Evolutionary conservation across 202 grass and related monocot species (phyloP).

Genomic region (Zoysia matrella): DNA sequence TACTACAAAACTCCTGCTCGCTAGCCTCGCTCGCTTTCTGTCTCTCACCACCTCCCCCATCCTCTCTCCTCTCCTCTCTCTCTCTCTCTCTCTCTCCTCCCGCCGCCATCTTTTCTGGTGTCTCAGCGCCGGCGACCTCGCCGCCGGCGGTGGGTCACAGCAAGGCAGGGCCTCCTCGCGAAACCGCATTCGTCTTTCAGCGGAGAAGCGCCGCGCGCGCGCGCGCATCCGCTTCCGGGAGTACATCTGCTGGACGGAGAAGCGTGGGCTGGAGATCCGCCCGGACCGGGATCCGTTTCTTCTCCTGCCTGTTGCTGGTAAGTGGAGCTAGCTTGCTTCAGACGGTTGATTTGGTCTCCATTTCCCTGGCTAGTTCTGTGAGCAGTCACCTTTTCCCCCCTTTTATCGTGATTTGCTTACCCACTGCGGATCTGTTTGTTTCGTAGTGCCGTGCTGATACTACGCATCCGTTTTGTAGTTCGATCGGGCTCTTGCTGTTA

Average conservation of each 20-base stretch:
- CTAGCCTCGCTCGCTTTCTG: background rate
- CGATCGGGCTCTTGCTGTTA: background rate
- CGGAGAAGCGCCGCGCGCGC: background rate
- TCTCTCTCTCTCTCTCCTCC: background rate
- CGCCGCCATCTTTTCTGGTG: conserved; percentile 22
- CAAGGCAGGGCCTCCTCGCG: background rate
- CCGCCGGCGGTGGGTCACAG: background rate
- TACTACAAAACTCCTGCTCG: conserved; percentile 21
- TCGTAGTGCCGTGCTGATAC: background rate
- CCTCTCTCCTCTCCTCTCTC: no score
- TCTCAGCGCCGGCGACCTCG: conserved; percentile 5
- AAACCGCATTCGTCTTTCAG: background rate
- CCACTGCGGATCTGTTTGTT: background rate
- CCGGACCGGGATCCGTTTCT: background rate
- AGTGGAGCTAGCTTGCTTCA: background rate
- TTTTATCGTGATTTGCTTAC: background rate
- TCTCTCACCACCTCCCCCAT: background rate
- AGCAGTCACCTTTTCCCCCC: background rate
- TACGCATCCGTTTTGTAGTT: background rate
- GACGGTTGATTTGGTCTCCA: background rate
- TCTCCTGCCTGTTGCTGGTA: background rate
- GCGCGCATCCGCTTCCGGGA: background rate
- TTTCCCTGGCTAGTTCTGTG: background rate
- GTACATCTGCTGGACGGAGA: background rate
- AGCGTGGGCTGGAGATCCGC: background rate